Percentiles rank a stretch among this genome's conserved stretches.
These are phyloP conservation scores for Backusella macrospora DNA, from an alignment of 192 early-diverging fungal genomes.

Conservation along the genomic window DNA sequence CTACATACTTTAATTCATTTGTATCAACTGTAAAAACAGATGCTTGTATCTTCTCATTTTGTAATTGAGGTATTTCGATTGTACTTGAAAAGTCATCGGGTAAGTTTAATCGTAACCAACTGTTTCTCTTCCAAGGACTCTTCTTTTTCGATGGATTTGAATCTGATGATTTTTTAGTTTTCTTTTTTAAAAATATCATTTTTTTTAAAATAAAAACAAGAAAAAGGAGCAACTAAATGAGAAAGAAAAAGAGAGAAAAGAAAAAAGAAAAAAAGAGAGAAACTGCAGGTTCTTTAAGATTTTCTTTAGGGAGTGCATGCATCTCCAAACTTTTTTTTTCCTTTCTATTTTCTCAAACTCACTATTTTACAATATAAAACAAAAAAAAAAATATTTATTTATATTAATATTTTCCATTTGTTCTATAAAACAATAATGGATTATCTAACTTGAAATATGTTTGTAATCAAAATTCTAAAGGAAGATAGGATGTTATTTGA, in stretches of 20 bases:
- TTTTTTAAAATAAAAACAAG: not conserved
- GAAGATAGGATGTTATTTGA: no score
- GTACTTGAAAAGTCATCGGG: constrained; percentile 4
- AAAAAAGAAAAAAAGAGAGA: not conserved
- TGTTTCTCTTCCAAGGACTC: constrained; percentile 7
- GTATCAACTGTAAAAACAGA: not conserved
- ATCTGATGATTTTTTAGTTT: constrained; percentile 3
- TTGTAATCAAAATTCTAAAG: no score
- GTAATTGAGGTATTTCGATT: not conserved
- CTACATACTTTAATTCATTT: not conserved
- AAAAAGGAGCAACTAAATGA: not conserved
- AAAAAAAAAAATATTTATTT: no score
- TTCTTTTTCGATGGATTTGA: not conserved
- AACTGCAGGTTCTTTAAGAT: constrained; percentile 11
- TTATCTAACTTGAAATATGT: no score
- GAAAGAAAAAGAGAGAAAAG: not conserved
- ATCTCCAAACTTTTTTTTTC: not conserved
- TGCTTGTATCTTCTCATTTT: not conserved
- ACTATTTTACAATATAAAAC: not conserved
- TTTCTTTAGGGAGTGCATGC: constrained; percentile 13
- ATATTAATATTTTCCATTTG: no score
- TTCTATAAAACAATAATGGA: no score
- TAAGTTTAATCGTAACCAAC: constrained; percentile 2
- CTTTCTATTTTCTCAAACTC: not conserved
- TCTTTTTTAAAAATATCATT: constrained; percentile 15